phyloP scores from a whole-genome alignment of 2,329 filamentous ascomycete genomes.

The Capronia coronata region DNA sequence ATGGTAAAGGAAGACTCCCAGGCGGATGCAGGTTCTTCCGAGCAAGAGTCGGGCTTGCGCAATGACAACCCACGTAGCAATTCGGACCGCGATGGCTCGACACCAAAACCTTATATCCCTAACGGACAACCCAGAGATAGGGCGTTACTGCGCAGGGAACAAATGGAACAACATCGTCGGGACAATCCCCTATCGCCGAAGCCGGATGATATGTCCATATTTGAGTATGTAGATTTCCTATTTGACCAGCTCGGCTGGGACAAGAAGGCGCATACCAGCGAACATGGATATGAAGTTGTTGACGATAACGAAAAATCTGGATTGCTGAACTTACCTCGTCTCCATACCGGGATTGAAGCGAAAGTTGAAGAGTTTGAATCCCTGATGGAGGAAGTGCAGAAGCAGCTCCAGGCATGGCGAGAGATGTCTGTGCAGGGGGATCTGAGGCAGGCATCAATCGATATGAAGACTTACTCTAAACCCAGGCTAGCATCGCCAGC shows the following conservation, averaged over 20 bases:
- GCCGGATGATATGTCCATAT: too few species aligned
- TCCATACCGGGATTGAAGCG: background rate
- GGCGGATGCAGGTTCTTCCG: background rate
- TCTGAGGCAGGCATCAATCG: constrained; percentile 11
- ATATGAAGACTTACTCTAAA: constrained; percentile 1
- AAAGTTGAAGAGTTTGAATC: constrained; percentile 5
- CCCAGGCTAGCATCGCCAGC: constrained; percentile 6
- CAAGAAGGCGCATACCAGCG: background rate
- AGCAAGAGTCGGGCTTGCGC: background rate
- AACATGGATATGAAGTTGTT: background rate
- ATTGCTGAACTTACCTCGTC: background rate
- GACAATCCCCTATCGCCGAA: too few species aligned
- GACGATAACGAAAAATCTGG: constrained; percentile 5
- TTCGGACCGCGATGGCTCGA: background rate
- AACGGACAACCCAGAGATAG: background rate
- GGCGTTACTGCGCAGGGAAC: background rate
- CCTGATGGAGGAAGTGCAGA: constrained; percentile 5
- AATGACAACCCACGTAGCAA: background rate
- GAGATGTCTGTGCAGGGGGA: constrained; percentile 12
- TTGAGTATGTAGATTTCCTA: too few species aligned
- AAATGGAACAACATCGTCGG: too few species aligned
- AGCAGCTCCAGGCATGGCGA: constrained; percentile 10
- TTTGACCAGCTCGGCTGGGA: too few species aligned
- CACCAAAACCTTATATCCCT: background rate
- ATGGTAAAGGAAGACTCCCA: background rate